Evolutionary conservation across 306 rosid genomes (phyloP).

Genomic region (Cicer judaicum): DNA sequence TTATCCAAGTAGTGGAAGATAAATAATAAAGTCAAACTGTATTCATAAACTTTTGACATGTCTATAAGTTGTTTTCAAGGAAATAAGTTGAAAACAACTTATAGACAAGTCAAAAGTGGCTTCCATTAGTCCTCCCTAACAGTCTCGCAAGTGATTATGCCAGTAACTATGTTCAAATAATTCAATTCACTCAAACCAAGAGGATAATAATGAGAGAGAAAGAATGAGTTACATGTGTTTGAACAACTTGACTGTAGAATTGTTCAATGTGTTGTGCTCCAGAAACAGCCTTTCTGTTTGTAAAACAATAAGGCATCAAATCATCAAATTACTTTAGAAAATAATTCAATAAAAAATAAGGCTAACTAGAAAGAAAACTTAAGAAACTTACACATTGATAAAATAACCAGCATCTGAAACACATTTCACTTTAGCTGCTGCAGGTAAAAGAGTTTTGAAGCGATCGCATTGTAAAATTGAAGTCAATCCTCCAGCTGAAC

Average conservation of each 20-base stretch:
- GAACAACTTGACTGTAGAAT: conserved; percentile 64
- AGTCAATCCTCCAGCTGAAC: conserved; percentile 91
- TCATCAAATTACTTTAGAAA: conserved; percentile 3
- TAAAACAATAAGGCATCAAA: conserved; percentile 13
- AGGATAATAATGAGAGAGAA: conserved; percentile 23
- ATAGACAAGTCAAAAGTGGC: too few relatives aligned
- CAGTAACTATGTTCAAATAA: too few relatives aligned
- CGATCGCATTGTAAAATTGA: conserved; percentile 80
- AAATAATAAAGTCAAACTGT: too few relatives aligned
- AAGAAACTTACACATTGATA: conserved; percentile 65
- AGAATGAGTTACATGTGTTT: conserved; percentile 70
- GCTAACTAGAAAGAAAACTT: conserved; percentile 9
- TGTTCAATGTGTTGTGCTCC: conserved; percentile 67
- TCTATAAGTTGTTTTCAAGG: too few relatives aligned
- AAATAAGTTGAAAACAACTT: too few relatives aligned
- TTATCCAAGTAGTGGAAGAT: too few relatives aligned
- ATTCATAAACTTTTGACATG: too few relatives aligned
- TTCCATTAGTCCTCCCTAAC: too few relatives aligned
- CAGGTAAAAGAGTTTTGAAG: conserved; percentile 63
- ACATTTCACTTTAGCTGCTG: conserved; percentile 71
- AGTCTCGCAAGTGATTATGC: too few relatives aligned
- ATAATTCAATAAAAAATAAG: conserved; percentile 13
- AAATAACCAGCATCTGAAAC: conserved; percentile 91
- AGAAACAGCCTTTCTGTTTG: conserved; percentile 73
- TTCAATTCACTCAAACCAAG: not conserved